Base-by-base conservation (phyloP, 225 moss, liverwort and hornwort genomes). In the Anthoceros angustus region DNA sequence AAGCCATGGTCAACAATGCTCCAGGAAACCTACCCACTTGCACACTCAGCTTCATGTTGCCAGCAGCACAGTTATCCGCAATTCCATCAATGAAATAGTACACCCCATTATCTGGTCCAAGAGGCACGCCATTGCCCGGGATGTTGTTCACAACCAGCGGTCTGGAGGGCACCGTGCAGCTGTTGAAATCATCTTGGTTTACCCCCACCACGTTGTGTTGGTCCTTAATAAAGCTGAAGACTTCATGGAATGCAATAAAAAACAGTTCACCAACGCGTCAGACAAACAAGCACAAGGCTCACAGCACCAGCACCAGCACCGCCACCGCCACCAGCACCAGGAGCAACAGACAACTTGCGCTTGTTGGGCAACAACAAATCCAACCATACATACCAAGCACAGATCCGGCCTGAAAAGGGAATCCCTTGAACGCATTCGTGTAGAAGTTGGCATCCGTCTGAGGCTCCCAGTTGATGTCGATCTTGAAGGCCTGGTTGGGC, bases 31-130 rank as follows among this genome's bases (percentile, higher is more conserved):
- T 55, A 55, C 55, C 55, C 18, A 55, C 55, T 15, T 15, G 8
- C 55, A 55, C 55, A 15, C n/a, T 20, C 55, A 55, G 18, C 55
- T 55, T 55, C 55, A 55, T 55, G 55, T 55, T 55, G 55, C 76
- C 76, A 0, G 14, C 16, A 0, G 7, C 11, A 41, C 76, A 79
- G 32, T 75, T 75, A 24, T 40, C 6, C 10, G 48, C 25, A 0
- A 73, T 63, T 32, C 73, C 72, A n/a, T 75, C 75, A 26, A 76
- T 71, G 70, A 64, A 76, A 65, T 73, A 79, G 40, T 67, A 67
- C 1, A 55, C 50, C 0, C 79, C 73, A 0, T 64, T 15, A 5
- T 24, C n/a, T n/a, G n/a, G n/a, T n/a, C n/a, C 70, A 0, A 79
- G 32, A 2, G 48, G 24, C 7, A 79, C 43, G 14, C 50, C 70